Conservation (phyloP, 768 basidiomycete species). For the Amanita rimosa region DNA sequence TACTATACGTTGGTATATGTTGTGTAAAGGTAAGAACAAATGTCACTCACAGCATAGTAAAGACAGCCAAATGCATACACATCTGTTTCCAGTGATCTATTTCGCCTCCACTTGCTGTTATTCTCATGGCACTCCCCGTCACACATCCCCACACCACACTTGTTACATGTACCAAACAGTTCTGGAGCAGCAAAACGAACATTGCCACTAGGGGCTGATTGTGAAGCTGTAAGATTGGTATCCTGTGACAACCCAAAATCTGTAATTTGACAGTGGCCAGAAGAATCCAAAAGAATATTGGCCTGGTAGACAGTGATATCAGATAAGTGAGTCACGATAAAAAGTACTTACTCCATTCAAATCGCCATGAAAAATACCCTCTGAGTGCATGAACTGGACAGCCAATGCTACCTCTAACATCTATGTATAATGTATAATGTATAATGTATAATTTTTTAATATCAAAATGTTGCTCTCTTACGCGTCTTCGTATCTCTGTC, state of each 20-base stretch:
- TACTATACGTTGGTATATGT: neutral
- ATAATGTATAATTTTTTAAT: neutral
- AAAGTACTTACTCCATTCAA: neutral
- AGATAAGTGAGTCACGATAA: neutral
- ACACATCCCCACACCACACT: neutral
- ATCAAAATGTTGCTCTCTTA: neutral
- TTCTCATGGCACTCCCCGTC: too few relatives aligned
- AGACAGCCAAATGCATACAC: slow-evolving; percentile 4
- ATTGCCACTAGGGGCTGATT: neutral
- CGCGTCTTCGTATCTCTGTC: neutral
- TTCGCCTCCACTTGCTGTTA: too few relatives aligned
- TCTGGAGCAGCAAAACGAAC: neutral
- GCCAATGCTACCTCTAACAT: neutral
- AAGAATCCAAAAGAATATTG: neutral
- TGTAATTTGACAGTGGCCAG: neutral
- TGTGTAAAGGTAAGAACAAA: neutral
- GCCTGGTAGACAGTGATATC: neutral
- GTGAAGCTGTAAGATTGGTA: neutral
- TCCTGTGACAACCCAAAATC: neutral
- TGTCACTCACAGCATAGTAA: neutral
- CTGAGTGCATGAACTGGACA: neutral
- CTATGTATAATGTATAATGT: neutral
- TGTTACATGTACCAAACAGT: neutral
- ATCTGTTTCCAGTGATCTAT: neutral
- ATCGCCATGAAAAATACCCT: slow-evolving; percentile 1